Conservation (phyloP, 192 early-diverging fungal species). For the Backusella circina region DNA sequence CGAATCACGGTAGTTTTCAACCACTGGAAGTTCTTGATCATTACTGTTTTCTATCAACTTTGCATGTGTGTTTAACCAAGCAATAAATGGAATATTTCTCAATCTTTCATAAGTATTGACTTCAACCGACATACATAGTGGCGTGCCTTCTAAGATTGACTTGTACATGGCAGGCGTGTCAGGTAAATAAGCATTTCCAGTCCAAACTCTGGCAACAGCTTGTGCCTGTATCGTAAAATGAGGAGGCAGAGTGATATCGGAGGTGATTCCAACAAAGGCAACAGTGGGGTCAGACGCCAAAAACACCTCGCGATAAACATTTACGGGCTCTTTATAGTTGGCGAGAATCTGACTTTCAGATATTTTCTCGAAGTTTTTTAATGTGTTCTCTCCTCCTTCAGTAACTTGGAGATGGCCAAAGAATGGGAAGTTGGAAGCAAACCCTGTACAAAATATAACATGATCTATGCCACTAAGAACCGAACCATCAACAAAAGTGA, state of each 20-base stretch:
- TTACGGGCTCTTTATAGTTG: background rate
- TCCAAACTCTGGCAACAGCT: constrained; percentile 16
- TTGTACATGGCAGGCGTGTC: background rate
- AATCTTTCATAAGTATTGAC: background rate
- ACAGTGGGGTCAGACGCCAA: constrained; percentile 25
- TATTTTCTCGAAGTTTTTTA: background rate
- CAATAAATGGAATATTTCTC: background rate
- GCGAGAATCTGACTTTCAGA: background rate
- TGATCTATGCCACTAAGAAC: constrained; percentile 47
- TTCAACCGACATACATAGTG: background rate
- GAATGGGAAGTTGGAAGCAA: constrained; percentile 47
- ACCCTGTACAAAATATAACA: constrained; percentile 64
- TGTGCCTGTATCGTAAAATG: constrained; percentile 16
- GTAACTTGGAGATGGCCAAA: constrained; percentile 25
- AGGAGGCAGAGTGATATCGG: background rate
- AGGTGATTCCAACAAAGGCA: constrained; percentile 11
- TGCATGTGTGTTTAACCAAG: constrained; percentile 22
- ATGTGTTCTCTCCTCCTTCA: background rate
- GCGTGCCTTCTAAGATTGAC: background rate
- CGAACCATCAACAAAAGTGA: constrained; percentile 54
- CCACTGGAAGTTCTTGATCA: background rate
- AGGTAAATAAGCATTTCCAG: constrained; percentile 18
- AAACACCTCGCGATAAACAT: constrained; percentile 7
- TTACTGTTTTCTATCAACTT: background rate
- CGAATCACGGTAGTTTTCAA: background rate